Evolutionary conservation across 1,284 basidiomycete species (phyloP).

Genomic region (Sporisorium iseilematis-ciliati): DNA sequence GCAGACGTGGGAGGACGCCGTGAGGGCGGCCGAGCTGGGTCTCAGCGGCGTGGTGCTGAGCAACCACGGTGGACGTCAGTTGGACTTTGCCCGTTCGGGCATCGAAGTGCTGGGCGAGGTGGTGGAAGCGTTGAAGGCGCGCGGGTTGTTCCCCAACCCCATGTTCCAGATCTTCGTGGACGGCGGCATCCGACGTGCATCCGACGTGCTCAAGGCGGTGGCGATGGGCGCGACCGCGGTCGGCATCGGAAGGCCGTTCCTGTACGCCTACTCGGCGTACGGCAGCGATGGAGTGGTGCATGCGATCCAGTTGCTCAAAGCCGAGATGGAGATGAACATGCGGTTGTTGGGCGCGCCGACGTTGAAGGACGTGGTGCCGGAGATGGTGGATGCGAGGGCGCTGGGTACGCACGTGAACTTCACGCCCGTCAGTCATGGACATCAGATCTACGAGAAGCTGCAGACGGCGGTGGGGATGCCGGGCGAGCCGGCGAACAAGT

Average conservation of each 20-base stretch:
- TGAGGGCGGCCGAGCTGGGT: constrained; percentile 74
- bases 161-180: constrained; percentile 86
- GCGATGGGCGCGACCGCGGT: constrained; percentile 92
- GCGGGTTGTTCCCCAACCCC: constrained; percentile 74
- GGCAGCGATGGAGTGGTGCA: constrained; percentile 84
- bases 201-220: constrained; percentile 83
- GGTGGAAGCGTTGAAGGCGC: constrained; percentile 78
- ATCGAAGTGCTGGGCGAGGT: constrained; percentile 80
- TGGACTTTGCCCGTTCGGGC: constrained; percentile 64
- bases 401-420: constrained; percentile 71
- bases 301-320: constrained; percentile 77
- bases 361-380: constrained; percentile 80
- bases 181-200: constrained; percentile 84
- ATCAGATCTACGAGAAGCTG: constrained; percentile 60
- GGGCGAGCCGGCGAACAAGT: constrained; percentile 46
- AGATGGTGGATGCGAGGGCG: constrained; percentile 78
- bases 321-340: constrained; percentile 86
- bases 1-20: constrained; percentile 76
- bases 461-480: constrained; percentile 59
- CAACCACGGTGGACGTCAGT: constrained; percentile 72
- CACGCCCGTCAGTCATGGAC: constrained; percentile 46
- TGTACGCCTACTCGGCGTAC: constrained; percentile 91
- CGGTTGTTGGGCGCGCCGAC: constrained; percentile 79
- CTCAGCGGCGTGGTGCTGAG: constrained; percentile 71
- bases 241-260: constrained; percentile 86